A percentile compares a stretch with the other conserved stretches of the same genome.
Conservation (phyloP, 352 stramenopile genomes). For the Pythium dissotocum region DNA sequence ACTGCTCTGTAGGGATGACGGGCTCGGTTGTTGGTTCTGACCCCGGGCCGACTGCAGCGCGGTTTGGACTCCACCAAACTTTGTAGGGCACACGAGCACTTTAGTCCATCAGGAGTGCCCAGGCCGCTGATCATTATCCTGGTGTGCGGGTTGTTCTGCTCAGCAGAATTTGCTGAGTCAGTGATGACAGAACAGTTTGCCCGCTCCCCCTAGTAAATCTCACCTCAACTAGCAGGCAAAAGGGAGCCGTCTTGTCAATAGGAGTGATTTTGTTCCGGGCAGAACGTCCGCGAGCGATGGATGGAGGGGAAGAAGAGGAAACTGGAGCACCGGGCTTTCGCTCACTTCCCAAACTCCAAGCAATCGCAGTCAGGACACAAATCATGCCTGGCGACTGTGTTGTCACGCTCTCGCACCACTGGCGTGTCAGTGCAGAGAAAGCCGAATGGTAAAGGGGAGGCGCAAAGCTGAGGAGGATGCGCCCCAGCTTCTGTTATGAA, state of each 20-base stretch:
- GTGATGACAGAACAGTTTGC: too few relatives aligned
- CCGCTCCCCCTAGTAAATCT: neutral
- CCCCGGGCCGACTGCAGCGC: too few relatives aligned
- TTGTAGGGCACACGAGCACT: too few relatives aligned
- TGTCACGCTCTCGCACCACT: constrained; percentile 10
- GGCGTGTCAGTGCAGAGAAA: constrained; percentile 25
- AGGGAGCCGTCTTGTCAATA: neutral
- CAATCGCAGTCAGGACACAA: constrained; percentile 3
- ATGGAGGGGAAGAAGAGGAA: neutral
- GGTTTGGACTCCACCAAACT: too few relatives aligned
- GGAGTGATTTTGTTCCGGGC: neutral
- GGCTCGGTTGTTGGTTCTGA: too few relatives aligned
- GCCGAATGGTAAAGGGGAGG: constrained; percentile 9
- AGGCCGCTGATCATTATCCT: neutral
- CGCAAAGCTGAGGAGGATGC: constrained; percentile 21
- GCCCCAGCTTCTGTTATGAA: neutral
- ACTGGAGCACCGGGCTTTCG: too few relatives aligned
- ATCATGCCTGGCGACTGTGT: constrained; percentile 9
- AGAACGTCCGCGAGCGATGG: neutral
- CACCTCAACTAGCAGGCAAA: neutral
- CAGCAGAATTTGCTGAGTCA: too few relatives aligned
- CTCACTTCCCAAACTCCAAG: neutral
- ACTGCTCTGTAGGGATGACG: too few relatives aligned
- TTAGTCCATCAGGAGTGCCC: too few relatives aligned
- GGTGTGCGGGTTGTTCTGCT: neutral